Percentiles rank a stretch among this genome's conserved stretches.
Evolutionary conservation across 768 basidiomycete genomes (phyloP).

Genomic region (Astraeus odoratus): DNA sequence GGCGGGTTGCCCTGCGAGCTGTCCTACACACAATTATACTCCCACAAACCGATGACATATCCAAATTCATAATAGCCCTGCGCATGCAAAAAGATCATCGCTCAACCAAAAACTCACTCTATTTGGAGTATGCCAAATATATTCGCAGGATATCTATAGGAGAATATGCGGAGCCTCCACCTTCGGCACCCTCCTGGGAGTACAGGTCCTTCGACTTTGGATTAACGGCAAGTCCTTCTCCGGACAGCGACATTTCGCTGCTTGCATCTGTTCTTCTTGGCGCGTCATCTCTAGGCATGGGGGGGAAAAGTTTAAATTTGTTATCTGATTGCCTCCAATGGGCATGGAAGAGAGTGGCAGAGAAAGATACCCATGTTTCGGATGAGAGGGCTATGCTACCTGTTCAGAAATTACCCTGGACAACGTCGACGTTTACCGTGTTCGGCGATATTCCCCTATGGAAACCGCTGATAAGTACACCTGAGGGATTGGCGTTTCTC

Average conservation of each 20-base stretch:
- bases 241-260: conserved; percentile 16
- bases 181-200: not conserved
- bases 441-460: conserved; percentile 24
- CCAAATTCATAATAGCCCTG: conserved; percentile 28
- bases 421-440: conserved; percentile 20
- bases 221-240: conserved; percentile 4
- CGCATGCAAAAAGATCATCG: conserved; percentile 17
- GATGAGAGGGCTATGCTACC: conserved; percentile 1
- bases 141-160: conserved; percentile 33
- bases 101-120: conserved; percentile 15
- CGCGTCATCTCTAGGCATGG: conserved; percentile 23
- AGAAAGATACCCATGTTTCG: not conserved
- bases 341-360: conserved; percentile 4
- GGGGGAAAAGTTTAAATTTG: conserved; percentile 26
- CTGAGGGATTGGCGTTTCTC: conserved; percentile 29
- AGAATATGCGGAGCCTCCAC: conserved; percentile 22
- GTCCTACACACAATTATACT: conserved; percentile 35
- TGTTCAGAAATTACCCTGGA: conserved; percentile 22
- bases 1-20: conserved; percentile 30
- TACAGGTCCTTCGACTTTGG: conserved; percentile 10
- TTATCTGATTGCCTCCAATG: conserved; percentile 26
- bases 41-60: conserved; percentile 18
- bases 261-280: conserved; percentile 6
- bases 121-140: conserved; percentile 24
- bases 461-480: conserved; percentile 25